Evolutionary conservation across 352 stramenopile genomes (phyloP).

Genomic region (Globisporangium echinulatum): DNA sequence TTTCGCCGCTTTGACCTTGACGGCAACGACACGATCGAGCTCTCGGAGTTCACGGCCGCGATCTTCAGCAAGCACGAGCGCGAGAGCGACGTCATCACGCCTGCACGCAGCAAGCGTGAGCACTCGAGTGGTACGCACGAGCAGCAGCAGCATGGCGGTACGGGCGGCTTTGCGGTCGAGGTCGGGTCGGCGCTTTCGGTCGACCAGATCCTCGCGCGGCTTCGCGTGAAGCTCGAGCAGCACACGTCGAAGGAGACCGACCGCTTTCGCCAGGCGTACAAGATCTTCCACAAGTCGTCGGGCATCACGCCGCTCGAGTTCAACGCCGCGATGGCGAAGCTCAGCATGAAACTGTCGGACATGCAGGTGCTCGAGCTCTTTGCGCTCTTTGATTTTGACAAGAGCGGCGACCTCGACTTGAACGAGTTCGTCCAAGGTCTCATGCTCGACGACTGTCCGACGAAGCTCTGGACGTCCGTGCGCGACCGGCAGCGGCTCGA

Average conservation of each 20-base stretch:
- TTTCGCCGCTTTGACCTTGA: constrained; percentile 65
- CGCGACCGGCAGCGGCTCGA: constrained; percentile 54
- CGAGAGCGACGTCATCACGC: constrained; percentile 12
- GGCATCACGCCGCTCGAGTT: constrained; percentile 57
- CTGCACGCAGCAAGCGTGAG: not conserved
- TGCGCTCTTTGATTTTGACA: constrained; percentile 68
- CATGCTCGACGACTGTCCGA: constrained; percentile 62
- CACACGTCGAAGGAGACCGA: constrained; percentile 63
- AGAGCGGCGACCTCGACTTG: constrained; percentile 66
- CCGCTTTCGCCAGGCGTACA: constrained; percentile 67
- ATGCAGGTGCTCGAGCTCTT: constrained; percentile 58
- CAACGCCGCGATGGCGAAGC: constrained; percentile 37
- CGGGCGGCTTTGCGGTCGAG: constrained; percentile 17
- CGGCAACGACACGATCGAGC: constrained; percentile 50
- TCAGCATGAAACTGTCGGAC: constrained; percentile 47
- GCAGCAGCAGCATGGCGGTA: no score
- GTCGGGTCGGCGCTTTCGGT: constrained; percentile 39
- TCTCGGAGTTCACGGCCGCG: constrained; percentile 56
- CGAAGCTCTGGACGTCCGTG: constrained; percentile 43
- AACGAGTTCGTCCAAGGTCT: constrained; percentile 80
- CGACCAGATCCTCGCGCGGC: constrained; percentile 43
- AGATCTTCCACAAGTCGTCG: constrained; percentile 57
- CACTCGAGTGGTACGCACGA: no score
- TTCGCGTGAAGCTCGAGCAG: constrained; percentile 62
- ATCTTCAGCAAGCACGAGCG: constrained; percentile 43